Evolutionary conservation across 1,284 basidiomycete species (phyloP).

Genomic region (Wallemia mellicola): DNA sequence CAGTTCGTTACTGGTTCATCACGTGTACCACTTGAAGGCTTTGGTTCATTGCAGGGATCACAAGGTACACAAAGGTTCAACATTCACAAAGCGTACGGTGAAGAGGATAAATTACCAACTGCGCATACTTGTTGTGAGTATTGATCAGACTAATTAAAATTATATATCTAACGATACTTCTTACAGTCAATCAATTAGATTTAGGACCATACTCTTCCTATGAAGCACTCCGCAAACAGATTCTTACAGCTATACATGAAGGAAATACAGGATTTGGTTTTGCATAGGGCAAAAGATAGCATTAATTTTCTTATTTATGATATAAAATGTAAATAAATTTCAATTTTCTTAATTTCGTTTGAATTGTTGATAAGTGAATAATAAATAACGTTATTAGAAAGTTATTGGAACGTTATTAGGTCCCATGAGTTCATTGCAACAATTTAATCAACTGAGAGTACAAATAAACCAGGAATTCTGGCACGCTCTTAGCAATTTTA

Average conservation of each 20-base stretch:
- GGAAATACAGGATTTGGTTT: conserved; percentile 15
- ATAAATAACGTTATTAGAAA: no score
- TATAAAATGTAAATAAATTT: background rate
- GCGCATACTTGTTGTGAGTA: conserved; percentile 50
- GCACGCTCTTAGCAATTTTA: conserved; percentile 62
- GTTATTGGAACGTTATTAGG: no score
- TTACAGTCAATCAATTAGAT: conserved; percentile 16
- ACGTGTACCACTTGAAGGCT: conserved; percentile 75
- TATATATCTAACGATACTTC: conserved; percentile 1
- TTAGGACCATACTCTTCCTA: conserved; percentile 14
- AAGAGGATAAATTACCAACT: conserved; percentile 50
- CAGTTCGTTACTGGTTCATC: conserved; percentile 86
- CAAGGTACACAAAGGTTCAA: conserved; percentile 87
- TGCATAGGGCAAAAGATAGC: conserved; percentile 4
- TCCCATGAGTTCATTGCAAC: no score
- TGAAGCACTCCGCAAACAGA: conserved; percentile 9
- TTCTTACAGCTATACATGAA: conserved; percentile 12
- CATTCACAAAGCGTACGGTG: conserved; percentile 75
- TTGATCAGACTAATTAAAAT: background rate
- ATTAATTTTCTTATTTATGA: no score
- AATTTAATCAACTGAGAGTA: conserved; percentile 64
- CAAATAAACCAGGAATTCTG: conserved; percentile 73
- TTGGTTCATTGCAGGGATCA: conserved; percentile 71
- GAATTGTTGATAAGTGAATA: no score
- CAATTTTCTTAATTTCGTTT: background rate